Conservation (phyloP, 2,329 filamentous ascomycete species). For the Phyllosticta ampelicida region DNA sequence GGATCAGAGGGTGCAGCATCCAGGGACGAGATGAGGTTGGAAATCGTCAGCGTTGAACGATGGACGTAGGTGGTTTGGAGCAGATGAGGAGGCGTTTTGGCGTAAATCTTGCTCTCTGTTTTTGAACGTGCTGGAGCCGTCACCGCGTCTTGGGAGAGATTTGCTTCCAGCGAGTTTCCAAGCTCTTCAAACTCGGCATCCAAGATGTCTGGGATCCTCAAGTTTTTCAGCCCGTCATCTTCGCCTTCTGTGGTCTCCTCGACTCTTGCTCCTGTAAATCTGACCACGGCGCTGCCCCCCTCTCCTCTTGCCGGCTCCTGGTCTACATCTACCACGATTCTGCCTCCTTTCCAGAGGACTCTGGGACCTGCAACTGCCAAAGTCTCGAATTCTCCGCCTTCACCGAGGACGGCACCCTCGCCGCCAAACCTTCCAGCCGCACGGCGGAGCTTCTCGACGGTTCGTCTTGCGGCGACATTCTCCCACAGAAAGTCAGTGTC, state of each 20-base stretch:
- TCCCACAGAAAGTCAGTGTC: constrained; percentile 73
- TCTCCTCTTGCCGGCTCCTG: constrained; percentile 54
- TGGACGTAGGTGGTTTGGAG: background rate
- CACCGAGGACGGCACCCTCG: constrained; percentile 67
- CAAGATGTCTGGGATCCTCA: constrained; percentile 54
- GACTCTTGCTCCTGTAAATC: constrained; percentile 48
- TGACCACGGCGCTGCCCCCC: constrained; percentile 67
- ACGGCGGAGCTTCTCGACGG: constrained; percentile 38
- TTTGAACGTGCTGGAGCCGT: too few relatives aligned
- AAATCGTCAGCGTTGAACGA: constrained; percentile 39
- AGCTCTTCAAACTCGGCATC: constrained; percentile 49
- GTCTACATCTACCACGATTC: constrained; percentile 51
- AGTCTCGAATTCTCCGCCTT: constrained; percentile 95
- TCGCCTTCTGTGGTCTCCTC: constrained; percentile 32
- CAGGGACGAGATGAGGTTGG: constrained; percentile 16
- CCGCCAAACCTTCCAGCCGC: constrained; percentile 58
- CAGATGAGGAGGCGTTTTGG: background rate
- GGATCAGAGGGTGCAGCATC: constrained; percentile 6
- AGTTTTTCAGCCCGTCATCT: constrained; percentile 16
- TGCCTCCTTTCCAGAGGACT: constrained; percentile 58
- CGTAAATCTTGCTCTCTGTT: constrained; percentile 1
- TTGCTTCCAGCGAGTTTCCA: background rate
- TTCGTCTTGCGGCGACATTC: constrained; percentile 52
- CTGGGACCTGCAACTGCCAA: constrained; percentile 71
- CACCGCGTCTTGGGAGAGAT: constrained; percentile 13